Conservation (phyloP, 2,329 filamentous ascomycete genomes). For the Didymella arachidicola region DNA sequence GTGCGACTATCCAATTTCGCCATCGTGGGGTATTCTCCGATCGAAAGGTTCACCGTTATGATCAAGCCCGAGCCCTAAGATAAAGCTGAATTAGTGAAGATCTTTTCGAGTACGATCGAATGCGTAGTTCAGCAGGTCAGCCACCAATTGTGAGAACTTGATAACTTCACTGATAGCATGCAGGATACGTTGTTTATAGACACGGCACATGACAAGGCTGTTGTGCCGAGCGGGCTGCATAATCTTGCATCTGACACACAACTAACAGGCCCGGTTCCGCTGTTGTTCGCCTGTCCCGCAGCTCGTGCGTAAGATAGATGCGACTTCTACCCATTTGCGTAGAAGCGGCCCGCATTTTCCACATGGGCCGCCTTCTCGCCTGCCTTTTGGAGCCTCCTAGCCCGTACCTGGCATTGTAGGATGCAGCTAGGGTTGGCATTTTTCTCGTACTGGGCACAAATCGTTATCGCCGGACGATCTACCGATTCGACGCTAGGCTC, state of each 20-base stretch:
- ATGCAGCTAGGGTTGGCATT: constrained; percentile 3
- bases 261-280: constrained; percentile 1
- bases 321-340: background rate
- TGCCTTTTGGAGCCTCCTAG: constrained; percentile 8
- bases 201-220: constrained; percentile 3
- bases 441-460: constrained; percentile 7
- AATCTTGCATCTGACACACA: constrained; percentile 3
- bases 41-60: background rate
- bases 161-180: background rate
- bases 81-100: constrained; percentile 4
- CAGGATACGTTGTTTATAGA: constrained; percentile 6
- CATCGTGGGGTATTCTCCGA: constrained; percentile 9
- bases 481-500: constrained; percentile 10
- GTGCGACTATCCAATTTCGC: constrained; percentile 3
- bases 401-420: constrained; percentile 1
- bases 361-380: constrained; percentile 1
- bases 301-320: constrained; percentile 1
- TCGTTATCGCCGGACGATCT: constrained; percentile 8
- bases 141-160: background rate
- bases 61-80: background rate
- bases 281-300: background rate
- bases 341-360: constrained; percentile 12
- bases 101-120: background rate
- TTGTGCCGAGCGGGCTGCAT: constrained; percentile 2
- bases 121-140: background rate